Conservation (phyloP, 2,329 filamentous ascomycete genomes). For the Aspergillus sp. region DNA sequence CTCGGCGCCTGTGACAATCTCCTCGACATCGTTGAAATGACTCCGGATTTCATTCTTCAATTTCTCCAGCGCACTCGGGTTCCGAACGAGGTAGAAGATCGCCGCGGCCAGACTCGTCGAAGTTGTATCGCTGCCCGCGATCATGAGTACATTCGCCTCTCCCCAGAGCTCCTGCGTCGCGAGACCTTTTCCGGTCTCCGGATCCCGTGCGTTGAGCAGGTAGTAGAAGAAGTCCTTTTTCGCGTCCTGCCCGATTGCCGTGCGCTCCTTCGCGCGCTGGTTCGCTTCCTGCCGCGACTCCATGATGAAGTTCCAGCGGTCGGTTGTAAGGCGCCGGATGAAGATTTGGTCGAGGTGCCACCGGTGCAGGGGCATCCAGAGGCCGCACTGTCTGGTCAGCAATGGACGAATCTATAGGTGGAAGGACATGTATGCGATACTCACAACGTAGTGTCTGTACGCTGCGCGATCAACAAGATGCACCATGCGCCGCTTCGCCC, state of each 20-base stretch:
- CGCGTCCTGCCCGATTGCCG: constrained; percentile 65
- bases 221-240: constrained; percentile 79
- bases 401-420: not conserved
- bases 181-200: constrained; percentile 71
- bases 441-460: constrained; percentile 69
- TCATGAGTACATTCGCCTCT: constrained; percentile 73
- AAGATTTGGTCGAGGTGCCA: constrained; percentile 70
- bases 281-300: constrained; percentile 71
- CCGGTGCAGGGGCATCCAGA: constrained; percentile 70
- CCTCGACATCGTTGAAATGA: constrained; percentile 40
- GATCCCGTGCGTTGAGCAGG: constrained; percentile 71
- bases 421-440: constrained; percentile 31
- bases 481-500: constrained; percentile 64
- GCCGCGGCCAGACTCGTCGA: constrained; percentile 61
- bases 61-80: constrained; percentile 34
- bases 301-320: constrained; percentile 71
- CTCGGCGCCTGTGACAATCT: constrained; percentile 40
- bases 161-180: constrained; percentile 70
- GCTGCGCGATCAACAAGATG: constrained; percentile 70
- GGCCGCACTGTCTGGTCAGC: constrained; percentile 61
- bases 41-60: constrained; percentile 43
- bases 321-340: constrained; percentile 68
- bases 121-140: constrained; percentile 73
- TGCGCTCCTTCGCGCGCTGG: constrained; percentile 62
- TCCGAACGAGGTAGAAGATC: constrained; percentile 47